Percentiles rank a stretch among this genome's conserved stretches.
These are phyloP conservation scores for Suillus plorans DNA, from an alignment of 768 basidiomycete species.

Conservation along the genomic window DNA sequence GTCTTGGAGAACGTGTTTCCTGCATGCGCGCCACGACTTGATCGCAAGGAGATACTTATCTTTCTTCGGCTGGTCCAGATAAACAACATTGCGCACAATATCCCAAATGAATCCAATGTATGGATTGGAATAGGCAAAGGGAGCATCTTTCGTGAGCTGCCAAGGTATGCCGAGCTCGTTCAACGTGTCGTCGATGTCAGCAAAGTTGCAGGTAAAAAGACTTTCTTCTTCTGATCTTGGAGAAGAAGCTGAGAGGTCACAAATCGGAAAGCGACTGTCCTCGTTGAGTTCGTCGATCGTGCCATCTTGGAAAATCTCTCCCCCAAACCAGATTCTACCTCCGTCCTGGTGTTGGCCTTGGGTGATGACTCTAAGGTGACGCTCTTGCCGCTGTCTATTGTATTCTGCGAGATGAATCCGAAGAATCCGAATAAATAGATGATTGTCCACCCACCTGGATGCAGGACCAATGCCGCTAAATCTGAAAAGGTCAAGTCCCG, in stretches of 20 bases:
- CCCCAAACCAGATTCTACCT: constrained; percentile 29
- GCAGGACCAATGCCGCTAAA: no score
- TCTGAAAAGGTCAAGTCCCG: no score
- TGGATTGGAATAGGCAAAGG: constrained; percentile 18
- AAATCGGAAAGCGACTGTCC: constrained; percentile 22
- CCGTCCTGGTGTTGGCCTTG: background rate
- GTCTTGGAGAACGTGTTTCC: no score
- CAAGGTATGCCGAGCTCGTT: constrained; percentile 16
- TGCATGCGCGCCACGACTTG: no score
- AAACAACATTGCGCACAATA: no score
- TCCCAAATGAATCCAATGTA: constrained; percentile 16
- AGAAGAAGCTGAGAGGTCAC: constrained; percentile 22
- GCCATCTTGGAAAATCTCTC: constrained; percentile 17
- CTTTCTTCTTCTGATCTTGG: constrained; percentile 20
- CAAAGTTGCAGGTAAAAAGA: constrained; percentile 20
- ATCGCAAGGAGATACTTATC: no score
- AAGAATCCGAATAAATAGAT: no score
- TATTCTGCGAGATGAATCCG: no score
- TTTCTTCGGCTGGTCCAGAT: no score
- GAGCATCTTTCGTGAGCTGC: constrained; percentile 23
- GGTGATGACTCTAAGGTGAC: no score
- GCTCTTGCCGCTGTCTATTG: no score
- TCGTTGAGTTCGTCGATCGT: constrained; percentile 8
- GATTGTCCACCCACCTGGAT: no score
- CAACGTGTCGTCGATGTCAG: constrained; percentile 32